Base-by-base conservation (phyloP, 139 green algal species). In the Chlamydomonas sp. region DNA sequence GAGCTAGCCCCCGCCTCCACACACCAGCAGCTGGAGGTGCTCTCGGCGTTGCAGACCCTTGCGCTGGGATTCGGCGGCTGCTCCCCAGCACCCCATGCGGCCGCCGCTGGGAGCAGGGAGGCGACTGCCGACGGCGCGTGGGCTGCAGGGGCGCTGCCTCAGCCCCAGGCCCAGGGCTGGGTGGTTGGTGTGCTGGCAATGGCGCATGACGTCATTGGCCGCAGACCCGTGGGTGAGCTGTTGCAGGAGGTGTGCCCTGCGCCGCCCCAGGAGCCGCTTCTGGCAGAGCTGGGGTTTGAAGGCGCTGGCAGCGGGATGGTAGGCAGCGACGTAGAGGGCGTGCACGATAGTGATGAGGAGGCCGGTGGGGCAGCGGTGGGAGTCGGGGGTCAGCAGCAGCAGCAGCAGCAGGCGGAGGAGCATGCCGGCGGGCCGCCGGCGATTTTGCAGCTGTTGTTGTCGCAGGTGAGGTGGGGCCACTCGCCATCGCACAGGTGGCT, bases 161-260 rank as follows among this genome's bases (percentile, higher is more conserved):
- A 14, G 82, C 18, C 71, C 16, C 16, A 77, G 57, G 20, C 71
- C 10, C 71, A 79, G 59, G 82, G 82, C 20, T 86, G 82, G 82
- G 82, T n/a, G 1, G 82, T 86, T 9, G 82, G 82, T 10, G 71
- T 79, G 20, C 6, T 86, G 20, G 82, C 72, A 57, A 86, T 80
- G 82, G 82, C 69, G 1, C 82, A 86, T 15, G 60, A 18, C 60
- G 61, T 80, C 61, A 79, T 86, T 10, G 9, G 7, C 3, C 60
- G 79, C 61, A 71, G 71, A 15, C 82, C 82, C 31, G 71, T 86
- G 60, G 71, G 73, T n/a, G 12, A 64, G 82, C 71, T 86, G n/a
- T 71, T 86, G 60, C 0, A 20, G 18, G 71, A 15, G 82, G 31
- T 86, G 80, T 67, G 16, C 5, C 31, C 31, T 16, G 58, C 1